These are phyloP conservation scores for Logfia minima DNA, from an alignment of 129 eudicot species.

Conservation along the genomic window DNA sequence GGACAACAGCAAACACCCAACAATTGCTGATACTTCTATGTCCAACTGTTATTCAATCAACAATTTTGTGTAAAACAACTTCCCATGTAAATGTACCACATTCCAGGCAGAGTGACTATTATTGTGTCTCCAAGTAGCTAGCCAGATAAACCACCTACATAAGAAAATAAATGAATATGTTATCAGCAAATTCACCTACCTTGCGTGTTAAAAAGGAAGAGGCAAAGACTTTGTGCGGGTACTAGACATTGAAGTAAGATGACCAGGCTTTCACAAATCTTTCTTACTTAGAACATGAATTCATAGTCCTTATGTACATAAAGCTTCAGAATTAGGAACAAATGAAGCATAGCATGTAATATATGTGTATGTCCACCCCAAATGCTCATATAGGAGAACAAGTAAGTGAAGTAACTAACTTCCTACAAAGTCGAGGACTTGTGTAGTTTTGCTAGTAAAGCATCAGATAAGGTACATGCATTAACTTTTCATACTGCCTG, in stretches of 20 bases:
- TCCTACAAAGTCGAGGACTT: not conserved
- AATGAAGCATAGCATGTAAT: not conserved
- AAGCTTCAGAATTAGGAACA: not conserved
- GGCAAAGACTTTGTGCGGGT: not conserved
- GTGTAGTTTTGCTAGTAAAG: not conserved
- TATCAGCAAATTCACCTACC: constrained; percentile 11
- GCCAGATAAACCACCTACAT: constrained; percentile 37
- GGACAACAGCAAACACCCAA: constrained; percentile 6
- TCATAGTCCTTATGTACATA: not conserved
- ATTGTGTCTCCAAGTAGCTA: constrained; percentile 30
- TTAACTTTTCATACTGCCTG: not conserved
- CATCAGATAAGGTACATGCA: constrained; percentile 1
- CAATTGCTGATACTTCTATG: constrained; percentile 19
- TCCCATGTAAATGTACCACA: constrained; percentile 3
- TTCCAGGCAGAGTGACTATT: constrained; percentile 6
- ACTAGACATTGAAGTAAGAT: not conserved
- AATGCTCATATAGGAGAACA: not conserved
- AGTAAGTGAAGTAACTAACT: not conserved
- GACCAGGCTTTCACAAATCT: not conserved
- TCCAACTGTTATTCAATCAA: constrained; percentile 1
- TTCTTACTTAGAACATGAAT: constrained; percentile 28
- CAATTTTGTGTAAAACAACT: not conserved
- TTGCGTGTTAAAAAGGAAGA: not conserved
- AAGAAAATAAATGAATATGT: constrained; percentile 18
- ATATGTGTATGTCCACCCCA: not conserved